Conservation (phyloP, 192 early-diverging fungal species). For the Phlyctochytrium arcticum region DNA sequence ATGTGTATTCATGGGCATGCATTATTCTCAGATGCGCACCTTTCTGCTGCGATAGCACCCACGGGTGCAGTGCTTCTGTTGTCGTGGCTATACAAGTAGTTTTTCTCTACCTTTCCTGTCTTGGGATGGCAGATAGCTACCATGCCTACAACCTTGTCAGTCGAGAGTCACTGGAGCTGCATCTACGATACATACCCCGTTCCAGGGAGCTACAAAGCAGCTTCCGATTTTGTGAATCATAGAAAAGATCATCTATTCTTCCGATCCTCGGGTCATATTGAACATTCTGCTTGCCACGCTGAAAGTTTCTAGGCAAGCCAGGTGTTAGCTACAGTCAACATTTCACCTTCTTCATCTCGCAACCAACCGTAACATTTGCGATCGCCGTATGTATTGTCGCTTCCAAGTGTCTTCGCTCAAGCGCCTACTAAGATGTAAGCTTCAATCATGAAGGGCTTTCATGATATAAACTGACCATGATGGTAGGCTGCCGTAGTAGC, state of each 20-base stretch:
- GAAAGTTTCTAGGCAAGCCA: constrained; percentile 21
- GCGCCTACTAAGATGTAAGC: too few species aligned
- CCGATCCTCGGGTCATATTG: constrained; percentile 60
- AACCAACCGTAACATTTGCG: too few species aligned
- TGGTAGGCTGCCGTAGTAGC: constrained; percentile 27
- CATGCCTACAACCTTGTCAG: constrained; percentile 36
- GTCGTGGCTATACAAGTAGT: constrained; percentile 41
- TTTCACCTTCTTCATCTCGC: too few species aligned
- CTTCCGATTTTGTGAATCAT: constrained; percentile 42
- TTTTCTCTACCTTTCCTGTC: constrained; percentile 60
- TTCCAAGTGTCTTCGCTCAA: not conserved
- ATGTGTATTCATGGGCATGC: not conserved
- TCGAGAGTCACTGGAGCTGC: not conserved
- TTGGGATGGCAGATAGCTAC: constrained; percentile 53
- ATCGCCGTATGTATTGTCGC: not conserved
- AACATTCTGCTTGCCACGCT: constrained; percentile 33
- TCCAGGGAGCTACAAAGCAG: constrained; percentile 50
- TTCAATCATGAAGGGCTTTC: not conserved
- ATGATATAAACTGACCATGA: too few species aligned
- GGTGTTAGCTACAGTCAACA: too few species aligned
- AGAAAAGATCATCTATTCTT: constrained; percentile 41
- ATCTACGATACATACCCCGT: constrained; percentile 34
- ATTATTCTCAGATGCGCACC: constrained; percentile 25
- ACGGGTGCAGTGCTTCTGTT: constrained; percentile 37
- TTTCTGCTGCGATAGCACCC: constrained; percentile 50